A percentile compares a stretch with the other conserved stretches of the same genome.
phyloP scores from a whole-genome alignment of 306 rosid species.

The Malus sylvestris region DNA sequence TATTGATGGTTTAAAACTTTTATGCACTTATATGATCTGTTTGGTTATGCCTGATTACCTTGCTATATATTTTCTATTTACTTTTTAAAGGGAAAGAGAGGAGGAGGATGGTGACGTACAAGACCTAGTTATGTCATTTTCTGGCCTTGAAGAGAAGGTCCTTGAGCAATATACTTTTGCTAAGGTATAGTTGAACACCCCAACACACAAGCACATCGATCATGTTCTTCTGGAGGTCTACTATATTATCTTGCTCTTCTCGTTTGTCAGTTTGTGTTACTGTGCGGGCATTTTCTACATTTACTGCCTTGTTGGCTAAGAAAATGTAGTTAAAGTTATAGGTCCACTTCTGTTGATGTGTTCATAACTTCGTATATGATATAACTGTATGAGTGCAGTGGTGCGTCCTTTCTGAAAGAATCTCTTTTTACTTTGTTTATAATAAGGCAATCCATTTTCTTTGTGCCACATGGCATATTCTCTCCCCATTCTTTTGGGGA shows the following conservation, averaged over 20 bases:
- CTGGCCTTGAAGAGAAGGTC: slow-evolving; percentile 86
- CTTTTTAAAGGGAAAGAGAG: slow-evolving; percentile 57
- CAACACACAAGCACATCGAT: neutral
- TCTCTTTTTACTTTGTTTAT: neutral
- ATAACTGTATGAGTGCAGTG: neutral
- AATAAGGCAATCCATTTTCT: neutral
- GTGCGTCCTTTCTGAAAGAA: neutral
- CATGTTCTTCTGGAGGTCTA: neutral
- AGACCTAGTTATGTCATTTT: slow-evolving; percentile 65
- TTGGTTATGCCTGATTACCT: slow-evolving; percentile 20
- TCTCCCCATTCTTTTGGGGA: neutral
- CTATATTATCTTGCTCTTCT: neutral
- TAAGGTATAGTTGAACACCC: slow-evolving; percentile 48
- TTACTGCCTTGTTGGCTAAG: neutral
- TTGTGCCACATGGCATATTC: neutral
- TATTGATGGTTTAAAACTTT: slow-evolving; percentile 8
- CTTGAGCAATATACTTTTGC: slow-evolving; percentile 95
- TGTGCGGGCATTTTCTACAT: neutral
- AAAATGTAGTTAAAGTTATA: neutral
- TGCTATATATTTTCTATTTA: slow-evolving; percentile 3
- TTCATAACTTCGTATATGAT: neutral
- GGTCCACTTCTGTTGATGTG: neutral
- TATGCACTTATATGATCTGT: slow-evolving; percentile 2
- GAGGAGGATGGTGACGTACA: slow-evolving; percentile 73
- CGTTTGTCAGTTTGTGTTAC: neutral